Percentiles rank a stretch among this genome's conserved stretches.
Evolutionary conservation across 2,329 filamentous ascomycete species (phyloP).

Genomic region (Hypoxylon sp.): DNA sequence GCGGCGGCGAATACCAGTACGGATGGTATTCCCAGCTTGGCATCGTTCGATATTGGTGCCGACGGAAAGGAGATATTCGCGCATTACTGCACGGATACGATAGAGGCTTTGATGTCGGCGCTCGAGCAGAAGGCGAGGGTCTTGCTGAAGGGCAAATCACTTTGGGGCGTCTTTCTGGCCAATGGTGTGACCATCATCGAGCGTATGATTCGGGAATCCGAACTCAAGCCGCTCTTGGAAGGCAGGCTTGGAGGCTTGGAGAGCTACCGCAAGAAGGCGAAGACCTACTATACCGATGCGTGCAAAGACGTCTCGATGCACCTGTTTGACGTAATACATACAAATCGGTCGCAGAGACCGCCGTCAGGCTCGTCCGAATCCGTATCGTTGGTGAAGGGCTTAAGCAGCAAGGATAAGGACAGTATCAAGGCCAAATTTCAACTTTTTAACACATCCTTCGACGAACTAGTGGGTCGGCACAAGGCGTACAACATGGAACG

Average conservation of each 20-base stretch:
- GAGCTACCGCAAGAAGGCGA: constrained; percentile 86
- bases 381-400: constrained; percentile 80
- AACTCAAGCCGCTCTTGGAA: constrained; percentile 76
- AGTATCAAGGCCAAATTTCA: constrained; percentile 96
- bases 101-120: constrained; percentile 79
- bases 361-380: constrained; percentile 82
- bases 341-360: constrained; percentile 76
- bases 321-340: constrained; percentile 91
- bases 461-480: constrained; percentile 85
- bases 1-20: constrained; percentile 61
- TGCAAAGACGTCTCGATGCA: constrained; percentile 89
- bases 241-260: constrained; percentile 74
- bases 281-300: constrained; percentile 80
- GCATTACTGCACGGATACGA: constrained; percentile 88
- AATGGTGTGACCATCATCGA: constrained; percentile 88
- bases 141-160: constrained; percentile 78
- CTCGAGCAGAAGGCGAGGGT: constrained; percentile 78
- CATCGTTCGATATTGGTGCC: constrained; percentile 85
- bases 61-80: constrained; percentile 89
- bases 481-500: constrained; percentile 88
- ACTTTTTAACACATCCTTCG: constrained; percentile 88
- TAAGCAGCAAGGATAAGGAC: constrained; percentile 92
- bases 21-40: constrained; percentile 73
- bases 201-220: constrained; percentile 82
- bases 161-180: constrained; percentile 87